Evolutionary conservation across 768 basidiomycete genomes (phyloP), one percentile per base, ranked within the genome.

Genomic region (Termitomyces sp.): DNA sequence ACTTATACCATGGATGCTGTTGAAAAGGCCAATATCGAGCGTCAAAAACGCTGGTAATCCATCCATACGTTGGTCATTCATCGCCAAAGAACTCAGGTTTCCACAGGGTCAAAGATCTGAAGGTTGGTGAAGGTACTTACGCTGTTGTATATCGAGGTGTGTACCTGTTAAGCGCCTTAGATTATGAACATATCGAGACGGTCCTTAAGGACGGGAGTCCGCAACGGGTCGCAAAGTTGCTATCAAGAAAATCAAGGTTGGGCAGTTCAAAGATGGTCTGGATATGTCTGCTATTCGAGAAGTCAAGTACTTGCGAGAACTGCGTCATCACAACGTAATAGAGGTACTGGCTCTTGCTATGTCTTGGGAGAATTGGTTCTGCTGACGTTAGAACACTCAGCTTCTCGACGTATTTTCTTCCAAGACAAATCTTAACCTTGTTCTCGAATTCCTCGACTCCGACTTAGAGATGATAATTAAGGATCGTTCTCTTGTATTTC

Each of bases 251-350:
- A 96, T 97, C 63, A 96, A 96, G 66, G 88, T 95, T 14, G 94
- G 94, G 5, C 90, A 91, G 64, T 94, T 96, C 78, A 96, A 95
- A 69, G 97, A 98, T 72, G 97, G 97, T 12, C 80, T 99, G 34
- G 96, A 98, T 73, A 98, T 99, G 94, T 96, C 94, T 59, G 97
- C 97, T 56, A 87, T 99, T 55, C 88, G 97, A 14, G 97, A 99
- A 73, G 95, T 99, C 66, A 98, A 97, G 71, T 98, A 94, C 69
- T 77, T 99, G 56, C 86, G 94, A 37, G 97, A 99, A 70, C 72
- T 99, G 41, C 86, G 84, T 57, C 97, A 99, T 74, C 89, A 89
- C 56, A 98, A 98, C 66, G 82, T 99, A 65, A 98, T 99, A 61
- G 91, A 91, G 77, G 96, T 91, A 57, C 34, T 77, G 66, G 11